phyloP scores from a whole-genome alignment of 2,329 filamentous ascomycete species.

The Diaporthe australafricana region DNA sequence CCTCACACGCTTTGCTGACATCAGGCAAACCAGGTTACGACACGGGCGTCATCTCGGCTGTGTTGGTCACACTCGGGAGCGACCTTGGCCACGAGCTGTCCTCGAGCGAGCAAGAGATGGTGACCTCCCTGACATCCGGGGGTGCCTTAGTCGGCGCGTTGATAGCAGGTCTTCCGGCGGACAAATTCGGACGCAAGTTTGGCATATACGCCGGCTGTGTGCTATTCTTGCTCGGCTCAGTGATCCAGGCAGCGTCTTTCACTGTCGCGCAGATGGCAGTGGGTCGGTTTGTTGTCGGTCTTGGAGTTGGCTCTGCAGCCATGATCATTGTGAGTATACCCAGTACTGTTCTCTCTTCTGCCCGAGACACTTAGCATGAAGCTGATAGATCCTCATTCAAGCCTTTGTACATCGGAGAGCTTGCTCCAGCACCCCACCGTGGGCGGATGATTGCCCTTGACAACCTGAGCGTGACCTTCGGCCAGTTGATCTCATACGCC shows the following conservation, averaged over 20 bases:
- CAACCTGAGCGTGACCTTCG: slow-evolving; percentile 52
- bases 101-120: slow-evolving; percentile 56
- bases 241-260: slow-evolving; percentile 50
- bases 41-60: slow-evolving; percentile 61
- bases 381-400: neutral
- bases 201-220: slow-evolving; percentile 14
- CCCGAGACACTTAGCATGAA: neutral
- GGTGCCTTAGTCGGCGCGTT: slow-evolving; percentile 57
- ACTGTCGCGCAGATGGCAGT: slow-evolving; percentile 56
- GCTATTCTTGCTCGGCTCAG: slow-evolving; percentile 53
- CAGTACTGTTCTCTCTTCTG: too few species aligned
- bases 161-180: slow-evolving; percentile 50
- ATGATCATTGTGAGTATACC: slow-evolving; percentile 47
- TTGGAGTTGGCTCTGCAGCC: slow-evolving; percentile 54
- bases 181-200: slow-evolving; percentile 43
- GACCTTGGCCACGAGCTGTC: slow-evolving; percentile 49
- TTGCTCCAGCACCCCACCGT: slow-evolving; percentile 55
- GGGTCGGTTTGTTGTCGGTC: slow-evolving; percentile 55
- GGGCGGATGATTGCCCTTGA: slow-evolving; percentile 55
- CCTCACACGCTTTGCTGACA: neutral
- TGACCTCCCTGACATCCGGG: slow-evolving; percentile 57
- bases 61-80: slow-evolving; percentile 54
- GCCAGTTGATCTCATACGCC: slow-evolving; percentile 48
- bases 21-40: slow-evolving; percentile 52
- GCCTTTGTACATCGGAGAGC: slow-evolving; percentile 54